phyloP scores from a whole-genome alignment of 2,329 filamentous ascomycete genomes.

The Claviceps africana region DNA sequence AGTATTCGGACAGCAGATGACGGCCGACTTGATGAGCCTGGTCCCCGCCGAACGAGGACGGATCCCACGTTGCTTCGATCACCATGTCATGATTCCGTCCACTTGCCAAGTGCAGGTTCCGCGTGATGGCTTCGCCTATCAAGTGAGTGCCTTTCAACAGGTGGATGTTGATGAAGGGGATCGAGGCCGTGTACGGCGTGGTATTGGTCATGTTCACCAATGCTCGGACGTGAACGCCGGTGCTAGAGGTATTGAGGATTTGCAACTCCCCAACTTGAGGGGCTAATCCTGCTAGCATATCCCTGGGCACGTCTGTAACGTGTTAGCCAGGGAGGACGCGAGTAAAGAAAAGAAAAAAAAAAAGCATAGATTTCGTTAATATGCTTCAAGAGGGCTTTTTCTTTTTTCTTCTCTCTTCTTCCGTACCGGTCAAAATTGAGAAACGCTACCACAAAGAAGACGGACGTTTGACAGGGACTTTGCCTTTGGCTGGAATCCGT shows the following conservation, averaged over 20 bases:
- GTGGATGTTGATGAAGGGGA: constrained; percentile 72
- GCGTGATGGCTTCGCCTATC: constrained; percentile 60
- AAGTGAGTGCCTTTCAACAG: constrained; percentile 59
- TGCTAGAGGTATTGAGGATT: constrained; percentile 57
- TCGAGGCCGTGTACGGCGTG: constrained; percentile 64
- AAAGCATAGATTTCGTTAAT: constrained; percentile 9
- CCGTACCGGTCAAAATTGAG: constrained; percentile 8
- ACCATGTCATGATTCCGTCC: constrained; percentile 60
- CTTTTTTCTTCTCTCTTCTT: too few species aligned
- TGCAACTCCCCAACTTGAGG: constrained; percentile 59
- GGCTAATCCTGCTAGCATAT: constrained; percentile 31
- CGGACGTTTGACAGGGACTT: constrained; percentile 89
- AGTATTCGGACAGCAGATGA: constrained; percentile 67
- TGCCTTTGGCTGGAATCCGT: constrained; percentile 72
- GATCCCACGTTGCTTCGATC: constrained; percentile 63
- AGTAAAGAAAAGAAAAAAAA: background rate
- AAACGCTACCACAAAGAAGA: constrained; percentile 27
- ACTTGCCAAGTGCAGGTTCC: constrained; percentile 46
- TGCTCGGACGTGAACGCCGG: constrained; percentile 57
- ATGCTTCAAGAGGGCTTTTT: constrained; percentile 11
- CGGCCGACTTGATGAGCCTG: constrained; percentile 48
- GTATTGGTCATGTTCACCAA: constrained; percentile 79
- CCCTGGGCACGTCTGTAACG: constrained; percentile 42
- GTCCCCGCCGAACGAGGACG: constrained; percentile 45
- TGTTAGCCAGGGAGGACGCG: constrained; percentile 20